phyloP scores from a whole-genome alignment of 306 rosid genomes.

The Crataegus laevigata region DNA sequence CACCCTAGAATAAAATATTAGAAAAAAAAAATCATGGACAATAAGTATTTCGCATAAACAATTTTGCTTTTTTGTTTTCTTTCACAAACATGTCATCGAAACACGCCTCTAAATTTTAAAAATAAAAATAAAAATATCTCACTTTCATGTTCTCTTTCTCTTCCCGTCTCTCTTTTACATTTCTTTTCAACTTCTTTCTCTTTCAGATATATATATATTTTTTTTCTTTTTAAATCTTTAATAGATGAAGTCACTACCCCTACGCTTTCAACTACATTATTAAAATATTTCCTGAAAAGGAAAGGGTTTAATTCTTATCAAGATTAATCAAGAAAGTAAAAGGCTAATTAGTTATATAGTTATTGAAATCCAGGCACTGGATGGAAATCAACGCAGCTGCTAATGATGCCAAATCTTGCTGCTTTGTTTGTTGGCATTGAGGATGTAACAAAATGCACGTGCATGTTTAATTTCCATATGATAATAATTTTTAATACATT shows the following conservation, averaged over 20 bases:
- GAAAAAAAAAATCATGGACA: no score
- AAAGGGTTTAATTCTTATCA: conserved; percentile 7
- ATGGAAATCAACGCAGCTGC: neutral
- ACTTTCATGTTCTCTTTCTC: no score
- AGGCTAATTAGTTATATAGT: neutral
- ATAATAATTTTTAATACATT: neutral
- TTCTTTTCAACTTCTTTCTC: no score
- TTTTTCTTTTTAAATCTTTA: neutral
- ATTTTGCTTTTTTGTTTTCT: no score
- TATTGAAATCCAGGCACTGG: no score
- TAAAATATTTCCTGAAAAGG: conserved; percentile 10
- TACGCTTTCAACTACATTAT: conserved; percentile 17
- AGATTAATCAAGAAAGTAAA: conserved; percentile 1
- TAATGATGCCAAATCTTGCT: neutral
- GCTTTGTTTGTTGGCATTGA: neutral
- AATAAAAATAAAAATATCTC: no score
- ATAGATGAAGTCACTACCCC: neutral
- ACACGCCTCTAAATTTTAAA: no score
- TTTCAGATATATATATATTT: no score
- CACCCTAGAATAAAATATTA: no score
- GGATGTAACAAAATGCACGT: neutral
- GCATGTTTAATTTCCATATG: neutral
- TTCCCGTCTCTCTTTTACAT: no score
- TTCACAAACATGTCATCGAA: no score
- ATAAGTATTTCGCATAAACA: no score